Percentiles rank a stretch among this genome's conserved stretches.
Conservation (phyloP, 257 asterid species). For the Coffea canephora region DNA sequence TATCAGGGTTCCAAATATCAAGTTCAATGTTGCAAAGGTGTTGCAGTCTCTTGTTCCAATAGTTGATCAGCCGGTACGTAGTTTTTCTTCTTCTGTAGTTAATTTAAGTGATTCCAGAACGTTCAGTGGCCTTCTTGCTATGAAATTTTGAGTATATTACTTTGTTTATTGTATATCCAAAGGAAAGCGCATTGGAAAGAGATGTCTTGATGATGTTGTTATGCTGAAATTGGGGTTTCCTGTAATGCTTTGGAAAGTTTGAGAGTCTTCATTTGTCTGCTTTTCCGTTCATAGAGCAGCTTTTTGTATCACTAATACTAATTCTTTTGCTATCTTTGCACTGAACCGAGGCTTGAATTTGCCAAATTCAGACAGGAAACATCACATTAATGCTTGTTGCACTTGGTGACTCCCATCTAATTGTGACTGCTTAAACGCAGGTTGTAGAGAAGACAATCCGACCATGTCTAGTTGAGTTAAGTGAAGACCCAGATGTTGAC, state of each 20-base stretch:
- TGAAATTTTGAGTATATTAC: background rate
- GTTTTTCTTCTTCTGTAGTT: constrained; percentile 9
- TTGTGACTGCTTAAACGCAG: constrained; percentile 30
- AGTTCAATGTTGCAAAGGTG: constrained; percentile 90
- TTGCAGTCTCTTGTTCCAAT: constrained; percentile 81
- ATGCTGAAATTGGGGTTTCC: background rate
- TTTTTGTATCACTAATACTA: background rate
- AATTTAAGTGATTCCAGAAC: constrained; percentile 1
- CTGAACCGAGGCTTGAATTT: background rate
- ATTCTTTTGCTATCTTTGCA: background rate
- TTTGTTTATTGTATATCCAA: background rate
- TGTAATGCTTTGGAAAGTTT: background rate
- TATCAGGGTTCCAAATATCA: constrained; percentile 88
- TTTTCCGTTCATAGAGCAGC: background rate
- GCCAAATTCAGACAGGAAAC: background rate
- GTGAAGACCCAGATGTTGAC: constrained; percentile 93
- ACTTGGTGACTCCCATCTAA: background rate
- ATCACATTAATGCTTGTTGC: background rate
- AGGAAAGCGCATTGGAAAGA: background rate
- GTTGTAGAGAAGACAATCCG: constrained; percentile 79
- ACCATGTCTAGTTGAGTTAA: constrained; percentile 75
- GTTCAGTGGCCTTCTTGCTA: background rate
- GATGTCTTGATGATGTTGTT: background rate
- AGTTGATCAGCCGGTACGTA: constrained; percentile 77
- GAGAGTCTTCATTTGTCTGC: background rate